Conservation (phyloP, 495 filamentous ascomycete genomes). For the Extremus antarcticus region DNA sequence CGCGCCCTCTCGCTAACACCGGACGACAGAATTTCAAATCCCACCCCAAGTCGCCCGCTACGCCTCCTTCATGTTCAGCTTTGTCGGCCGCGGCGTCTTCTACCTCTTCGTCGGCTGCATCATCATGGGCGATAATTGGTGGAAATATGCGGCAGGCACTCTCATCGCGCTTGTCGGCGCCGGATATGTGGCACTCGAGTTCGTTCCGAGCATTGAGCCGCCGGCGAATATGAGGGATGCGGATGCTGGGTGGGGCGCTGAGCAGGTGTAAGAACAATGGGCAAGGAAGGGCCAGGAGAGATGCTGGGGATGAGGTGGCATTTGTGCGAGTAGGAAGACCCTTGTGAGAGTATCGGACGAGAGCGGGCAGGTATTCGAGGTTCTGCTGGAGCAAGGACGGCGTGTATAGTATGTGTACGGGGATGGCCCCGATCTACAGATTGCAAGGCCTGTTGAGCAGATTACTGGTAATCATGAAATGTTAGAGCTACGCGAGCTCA, state of each 20-base stretch:
- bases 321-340: no score
- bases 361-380: no score
- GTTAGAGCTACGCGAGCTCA: no score
- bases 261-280: slow-evolving; percentile 56
- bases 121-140: slow-evolving; percentile 50
- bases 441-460: neutral
- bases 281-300: neutral
- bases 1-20: slow-evolving; percentile 1
- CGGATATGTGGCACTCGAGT: slow-evolving; percentile 61
- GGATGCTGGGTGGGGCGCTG: slow-evolving; percentile 82
- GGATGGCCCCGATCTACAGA: neutral
- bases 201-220: slow-evolving; percentile 90
- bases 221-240: slow-evolving; percentile 94
- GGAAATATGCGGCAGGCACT: slow-evolving; percentile 25
- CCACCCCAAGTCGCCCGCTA: slow-evolving; percentile 86
- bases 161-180: slow-evolving; percentile 30
- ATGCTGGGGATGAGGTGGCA: no score
- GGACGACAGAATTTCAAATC: slow-evolving; percentile 71
- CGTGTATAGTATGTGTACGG: neutral
- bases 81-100: slow-evolving; percentile 90
- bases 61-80: slow-evolving; percentile 94
- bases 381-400: neutral
- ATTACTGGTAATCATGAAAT: no score
- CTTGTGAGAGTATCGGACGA: no score
- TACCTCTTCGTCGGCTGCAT: slow-evolving; percentile 93